These are phyloP conservation scores for Saccharomycopsis malanga DNA, from an alignment of 805 yeast genomes.

Conservation along the genomic window DNA sequence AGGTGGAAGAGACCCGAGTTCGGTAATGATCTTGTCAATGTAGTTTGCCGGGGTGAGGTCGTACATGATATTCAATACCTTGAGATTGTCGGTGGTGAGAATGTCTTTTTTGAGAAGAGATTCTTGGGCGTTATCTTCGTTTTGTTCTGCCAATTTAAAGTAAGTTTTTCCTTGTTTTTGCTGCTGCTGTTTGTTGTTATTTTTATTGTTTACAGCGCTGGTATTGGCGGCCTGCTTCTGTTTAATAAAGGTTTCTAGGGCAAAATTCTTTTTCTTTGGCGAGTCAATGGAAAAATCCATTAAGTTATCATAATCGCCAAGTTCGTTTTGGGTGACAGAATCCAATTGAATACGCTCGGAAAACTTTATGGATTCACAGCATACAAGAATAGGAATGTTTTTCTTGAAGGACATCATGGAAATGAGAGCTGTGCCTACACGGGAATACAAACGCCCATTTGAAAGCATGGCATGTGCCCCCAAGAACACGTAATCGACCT, in stretches of 20 bases:
- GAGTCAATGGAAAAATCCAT: slow-evolving; percentile 44
- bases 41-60: slow-evolving; percentile 93
- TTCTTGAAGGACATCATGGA: slow-evolving; percentile 86
- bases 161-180: slow-evolving; percentile 23
- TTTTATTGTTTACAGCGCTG: slow-evolving; percentile 26
- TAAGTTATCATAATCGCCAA: slow-evolving; percentile 73
- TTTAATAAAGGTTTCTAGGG: slow-evolving; percentile 57
- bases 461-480: slow-evolving; percentile 98
- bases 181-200: slow-evolving; percentile 21
- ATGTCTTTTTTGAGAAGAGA: slow-evolving; percentile 26
- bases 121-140: slow-evolving; percentile 22
- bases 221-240: slow-evolving; percentile 24
- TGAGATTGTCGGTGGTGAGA: slow-evolving; percentile 38
- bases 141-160: slow-evolving; percentile 23
- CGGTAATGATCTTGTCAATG: slow-evolving; percentile 92
- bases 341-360: slow-evolving; percentile 94
- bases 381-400: slow-evolving; percentile 88
- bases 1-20: slow-evolving; percentile 93
- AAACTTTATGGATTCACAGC: slow-evolving; percentile 92
- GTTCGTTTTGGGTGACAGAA: slow-evolving; percentile 89
- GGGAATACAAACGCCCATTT: slow-evolving; percentile 84
- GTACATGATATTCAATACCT: slow-evolving; percentile 78
- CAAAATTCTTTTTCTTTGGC: slow-evolving; percentile 50
- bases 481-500: slow-evolving; percentile 78
- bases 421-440: slow-evolving; percentile 91